phyloP scores from a whole-genome alignment of 805 yeast genomes.

The Myxozyma neotropica region DNA sequence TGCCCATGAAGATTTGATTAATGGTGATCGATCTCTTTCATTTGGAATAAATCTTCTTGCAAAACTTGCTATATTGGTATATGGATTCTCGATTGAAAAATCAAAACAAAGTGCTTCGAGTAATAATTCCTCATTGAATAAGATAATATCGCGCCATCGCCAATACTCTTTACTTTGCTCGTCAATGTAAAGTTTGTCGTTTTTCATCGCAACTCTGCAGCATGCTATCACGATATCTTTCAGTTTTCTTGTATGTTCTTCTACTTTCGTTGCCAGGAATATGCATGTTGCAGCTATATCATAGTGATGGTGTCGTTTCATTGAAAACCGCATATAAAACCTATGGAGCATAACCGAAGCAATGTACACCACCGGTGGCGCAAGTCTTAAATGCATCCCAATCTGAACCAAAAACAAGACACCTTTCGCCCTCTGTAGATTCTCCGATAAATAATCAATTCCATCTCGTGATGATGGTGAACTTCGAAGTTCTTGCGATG shows the following conservation, averaged over 20 bases:
- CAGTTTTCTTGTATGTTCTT: slow-evolving; percentile 53
- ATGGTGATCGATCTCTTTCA: slow-evolving; percentile 32
- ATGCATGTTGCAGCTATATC: slow-evolving; percentile 55
- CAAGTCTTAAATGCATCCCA: slow-evolving; percentile 50
- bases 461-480: slow-evolving; percentile 47
- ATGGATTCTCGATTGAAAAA: slow-evolving; percentile 38
- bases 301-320: slow-evolving; percentile 50
- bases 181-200: slow-evolving; percentile 46
- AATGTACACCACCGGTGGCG: slow-evolving; percentile 52
- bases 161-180: slow-evolving; percentile 53
- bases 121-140: slow-evolving; percentile 50
- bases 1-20: slow-evolving; percentile 42
- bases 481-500: slow-evolving; percentile 19
- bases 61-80: slow-evolving; percentile 35
- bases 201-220: slow-evolving; percentile 52
- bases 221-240: slow-evolving; percentile 54
- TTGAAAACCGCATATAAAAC: slow-evolving; percentile 53
- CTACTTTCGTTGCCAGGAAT: slow-evolving; percentile 57
- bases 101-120: slow-evolving; percentile 54
- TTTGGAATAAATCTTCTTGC: slow-evolving; percentile 29
- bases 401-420: slow-evolving; percentile 51
- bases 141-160: slow-evolving; percentile 55
- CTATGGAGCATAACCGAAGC: slow-evolving; percentile 55
- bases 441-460: slow-evolving; percentile 47
- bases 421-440: slow-evolving; percentile 52